These are phyloP conservation scores for Nannizziopsis barbatae DNA, from an alignment of 2,329 filamentous ascomycete genomes.

Conservation along the genomic window DNA sequence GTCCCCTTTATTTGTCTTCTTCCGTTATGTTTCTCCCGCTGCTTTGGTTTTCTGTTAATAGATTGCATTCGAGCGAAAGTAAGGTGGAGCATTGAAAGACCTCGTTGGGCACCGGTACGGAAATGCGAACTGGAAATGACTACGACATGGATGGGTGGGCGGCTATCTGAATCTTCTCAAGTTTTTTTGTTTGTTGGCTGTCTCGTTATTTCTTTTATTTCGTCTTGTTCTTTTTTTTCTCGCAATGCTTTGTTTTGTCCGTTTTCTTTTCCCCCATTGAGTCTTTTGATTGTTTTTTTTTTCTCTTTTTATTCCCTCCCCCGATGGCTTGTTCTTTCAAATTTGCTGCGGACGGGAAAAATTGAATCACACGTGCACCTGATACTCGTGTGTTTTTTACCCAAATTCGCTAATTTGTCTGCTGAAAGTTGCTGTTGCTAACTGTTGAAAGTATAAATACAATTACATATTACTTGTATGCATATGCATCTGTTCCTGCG, in stretches of 20 bases:
- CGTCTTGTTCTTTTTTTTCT: not conserved
- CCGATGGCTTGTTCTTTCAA: conserved; percentile 7
- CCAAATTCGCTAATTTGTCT: not conserved
- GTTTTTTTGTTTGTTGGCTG: conserved; percentile 8
- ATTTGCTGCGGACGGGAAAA: too few species aligned
- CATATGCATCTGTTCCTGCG: too few species aligned
- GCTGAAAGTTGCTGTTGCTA: not conserved
- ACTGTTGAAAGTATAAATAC: too few species aligned
- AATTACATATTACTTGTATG: too few species aligned
- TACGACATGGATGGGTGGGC: conserved; percentile 15
- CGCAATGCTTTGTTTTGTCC: not conserved
- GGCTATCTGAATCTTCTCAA: conserved; percentile 14
- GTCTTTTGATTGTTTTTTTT: conserved; percentile 28
- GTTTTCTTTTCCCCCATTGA: conserved; percentile 4
- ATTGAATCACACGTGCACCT: too few species aligned
- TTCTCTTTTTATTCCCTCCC: conserved; percentile 23
- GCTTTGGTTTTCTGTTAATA: conserved; percentile 8
- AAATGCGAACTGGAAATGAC: conserved; percentile 10
- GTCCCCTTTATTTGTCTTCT: not conserved
- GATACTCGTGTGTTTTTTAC: not conserved
- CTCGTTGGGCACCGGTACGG: conserved; percentile 8
- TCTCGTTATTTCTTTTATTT: conserved; percentile 8
- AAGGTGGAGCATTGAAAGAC: conserved; percentile 9
- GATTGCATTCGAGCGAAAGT: conserved; percentile 12
- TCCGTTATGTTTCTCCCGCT: not conserved